Evolutionary conservation across 805 yeast species (phyloP), one percentile per base, ranked within the genome.

Genomic region (Metschnikowia bowlesiae): DNA sequence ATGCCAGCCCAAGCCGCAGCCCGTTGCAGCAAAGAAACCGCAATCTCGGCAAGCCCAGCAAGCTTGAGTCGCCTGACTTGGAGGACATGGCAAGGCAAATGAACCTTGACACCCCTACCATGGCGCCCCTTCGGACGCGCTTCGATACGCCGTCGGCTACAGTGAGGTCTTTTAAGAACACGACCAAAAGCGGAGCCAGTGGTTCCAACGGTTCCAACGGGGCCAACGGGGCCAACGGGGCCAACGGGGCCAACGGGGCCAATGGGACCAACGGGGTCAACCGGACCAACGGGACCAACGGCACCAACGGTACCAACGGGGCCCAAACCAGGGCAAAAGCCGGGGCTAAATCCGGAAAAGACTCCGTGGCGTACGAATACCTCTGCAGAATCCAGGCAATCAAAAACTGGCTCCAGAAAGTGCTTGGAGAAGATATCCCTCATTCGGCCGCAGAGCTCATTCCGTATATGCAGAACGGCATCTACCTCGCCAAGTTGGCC

Each of bases 351-450:
- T 37, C 36, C 10, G 51, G 8, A 6, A 39, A 39, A 39, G 66
- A 64, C 46, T 64, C 74, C 4, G 70, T 69, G 1, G 77, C 76
- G 0, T 87, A 88, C 62, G 94, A 87, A 63, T 88, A 88, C 59
- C 71, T 89, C 40, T 88, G 96, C 65, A 81, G 92, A 53, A 83
- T 88, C 9, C 82, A 79, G 35, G 94, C 89, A 62, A 88, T 90
- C n/a, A 87, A 85, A 61, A 75, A 75, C 50, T 89, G 96, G 96
- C 78, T 89, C 36, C 88, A 85, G 66, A 64, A 68, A 10, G 77
- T 87, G 11, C 73, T 86, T 13, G 76, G 71, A 2, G 87, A 84
- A 56, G 66, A 67, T 22, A 73, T 88, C 10, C 80, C 84, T 0
- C 71, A 69, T 37, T 67, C 82, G 0, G 83, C 82, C 2, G 71